These are phyloP conservation scores for Hypsizygus marmoreus DNA, from an alignment of 768 basidiomycete species.

Conservation along the genomic window DNA sequence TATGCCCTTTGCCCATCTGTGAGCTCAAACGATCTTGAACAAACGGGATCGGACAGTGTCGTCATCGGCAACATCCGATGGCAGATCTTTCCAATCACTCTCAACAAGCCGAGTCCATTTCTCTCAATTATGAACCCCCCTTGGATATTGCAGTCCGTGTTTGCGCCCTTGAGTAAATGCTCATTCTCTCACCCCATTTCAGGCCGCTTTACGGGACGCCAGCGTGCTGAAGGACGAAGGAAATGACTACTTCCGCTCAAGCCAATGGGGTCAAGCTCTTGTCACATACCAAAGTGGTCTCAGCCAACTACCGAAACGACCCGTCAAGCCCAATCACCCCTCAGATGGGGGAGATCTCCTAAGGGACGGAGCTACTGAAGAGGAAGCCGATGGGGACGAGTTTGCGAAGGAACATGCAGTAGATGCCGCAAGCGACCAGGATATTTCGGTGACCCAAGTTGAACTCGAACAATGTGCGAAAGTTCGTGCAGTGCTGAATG, in stretches of 20 bases:
- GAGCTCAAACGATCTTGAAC: too few relatives aligned
- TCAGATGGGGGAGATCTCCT: slow-evolving; percentile 11
- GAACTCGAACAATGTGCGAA: slow-evolving; percentile 46
- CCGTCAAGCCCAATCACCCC: slow-evolving; percentile 15
- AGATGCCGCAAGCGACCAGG: slow-evolving; percentile 20
- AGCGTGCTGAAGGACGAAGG: slow-evolving; percentile 73
- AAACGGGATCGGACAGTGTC: not conserved
- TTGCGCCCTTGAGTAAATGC: not conserved
- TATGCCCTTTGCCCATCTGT: not conserved
- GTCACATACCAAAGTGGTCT: slow-evolving; percentile 70
- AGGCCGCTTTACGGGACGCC: slow-evolving; percentile 53
- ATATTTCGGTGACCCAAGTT: slow-evolving; percentile 4
- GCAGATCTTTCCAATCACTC: slow-evolving; percentile 11
- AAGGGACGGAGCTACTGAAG: slow-evolving; percentile 13
- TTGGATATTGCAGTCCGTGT: slow-evolving; percentile 8
- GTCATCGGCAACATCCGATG: slow-evolving; percentile 18
- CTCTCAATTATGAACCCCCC: not conserved
- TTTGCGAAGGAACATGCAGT: slow-evolving; percentile 13
- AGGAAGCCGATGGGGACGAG: slow-evolving; percentile 22
- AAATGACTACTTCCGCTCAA: slow-evolving; percentile 68
- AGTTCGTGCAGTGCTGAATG: slow-evolving; percentile 71
- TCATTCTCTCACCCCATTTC: slow-evolving; percentile 8
- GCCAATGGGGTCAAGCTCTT: slow-evolving; percentile 71
- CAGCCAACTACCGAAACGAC: slow-evolving; percentile 59
- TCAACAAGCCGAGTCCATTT: not conserved